These are phyloP conservation scores for Colletotrichum cuscutae DNA, from an alignment of 2,329 filamentous ascomycete genomes.

Conservation along the genomic window DNA sequence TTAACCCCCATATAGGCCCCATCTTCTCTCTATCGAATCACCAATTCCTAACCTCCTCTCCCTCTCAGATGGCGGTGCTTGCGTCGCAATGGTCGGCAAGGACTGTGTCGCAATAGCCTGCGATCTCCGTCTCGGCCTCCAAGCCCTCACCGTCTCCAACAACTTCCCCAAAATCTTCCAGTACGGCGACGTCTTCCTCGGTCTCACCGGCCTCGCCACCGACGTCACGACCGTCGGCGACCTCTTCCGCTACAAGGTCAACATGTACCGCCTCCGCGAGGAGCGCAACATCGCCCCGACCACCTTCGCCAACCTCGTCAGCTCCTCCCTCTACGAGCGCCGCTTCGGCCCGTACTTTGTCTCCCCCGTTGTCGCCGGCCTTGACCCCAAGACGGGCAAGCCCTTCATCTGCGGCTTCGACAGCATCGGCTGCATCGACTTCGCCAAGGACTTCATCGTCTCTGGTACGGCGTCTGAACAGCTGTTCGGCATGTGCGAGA, in stretches of 20 bases:
- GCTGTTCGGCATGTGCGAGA: conserved; percentile 98
- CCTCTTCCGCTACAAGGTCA: conserved; percentile 99
- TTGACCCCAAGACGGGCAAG: conserved; percentile 92
- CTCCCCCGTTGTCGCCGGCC: conserved; percentile 90
- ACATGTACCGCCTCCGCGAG: conserved; percentile 99
- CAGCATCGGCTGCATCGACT: conserved; percentile 99
- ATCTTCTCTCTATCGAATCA: not conserved
- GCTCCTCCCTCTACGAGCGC: conserved; percentile 89
- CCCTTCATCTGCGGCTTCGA: conserved; percentile 99
- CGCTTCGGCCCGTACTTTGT: conserved; percentile 98
- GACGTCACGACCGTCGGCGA: conserved; percentile 95
- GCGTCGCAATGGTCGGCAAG: conserved; percentile 99
- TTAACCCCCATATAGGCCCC: conserved; percentile 12
- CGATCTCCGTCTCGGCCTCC: conserved; percentile 96
- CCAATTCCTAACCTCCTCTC: conserved; percentile 34
- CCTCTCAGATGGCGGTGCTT: conserved; percentile 81
- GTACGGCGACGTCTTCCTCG: conserved; percentile 95
- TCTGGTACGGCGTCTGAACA: conserved; percentile 96
- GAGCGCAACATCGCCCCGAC: conserved; percentile 94
- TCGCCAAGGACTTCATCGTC: conserved; percentile 99
- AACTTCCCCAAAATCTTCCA: conserved; percentile 99
- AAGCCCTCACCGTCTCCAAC: conserved; percentile 97
- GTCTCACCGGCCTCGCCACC: conserved; percentile 94
- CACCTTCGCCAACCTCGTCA: conserved; percentile 97
- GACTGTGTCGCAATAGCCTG: conserved; percentile 99